A percentile compares a stretch with the other conserved stretches of the same genome.
These are phyloP conservation scores for Colletotrichum paranaense DNA, from an alignment of 2,329 filamentous ascomycete species.

Conservation along the genomic window DNA sequence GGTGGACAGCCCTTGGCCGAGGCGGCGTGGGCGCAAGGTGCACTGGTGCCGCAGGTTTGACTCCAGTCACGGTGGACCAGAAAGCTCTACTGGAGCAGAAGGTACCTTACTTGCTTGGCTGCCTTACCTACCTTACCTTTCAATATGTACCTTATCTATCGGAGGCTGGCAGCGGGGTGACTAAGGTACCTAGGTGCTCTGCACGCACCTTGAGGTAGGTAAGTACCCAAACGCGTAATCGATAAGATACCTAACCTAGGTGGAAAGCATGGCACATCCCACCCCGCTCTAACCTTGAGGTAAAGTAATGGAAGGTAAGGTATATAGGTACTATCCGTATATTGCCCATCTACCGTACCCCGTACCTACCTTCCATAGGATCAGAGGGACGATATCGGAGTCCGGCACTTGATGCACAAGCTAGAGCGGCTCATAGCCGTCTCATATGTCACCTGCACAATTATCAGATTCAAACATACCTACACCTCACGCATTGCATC, in stretches of 20 bases:
- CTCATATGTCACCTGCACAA: too few species aligned
- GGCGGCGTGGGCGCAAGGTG: neutral
- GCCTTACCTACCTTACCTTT: too few species aligned
- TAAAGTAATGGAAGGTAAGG: too few species aligned
- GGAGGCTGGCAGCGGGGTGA: neutral
- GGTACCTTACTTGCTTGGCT: too few species aligned
- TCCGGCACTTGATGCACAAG: neutral
- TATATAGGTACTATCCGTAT: too few species aligned
- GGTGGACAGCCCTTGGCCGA: neutral
- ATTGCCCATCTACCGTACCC: too few species aligned
- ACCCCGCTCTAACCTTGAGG: neutral
- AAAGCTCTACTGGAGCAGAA: neutral
- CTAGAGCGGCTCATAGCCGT: neutral
- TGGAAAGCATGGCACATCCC: neutral
- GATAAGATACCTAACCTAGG: neutral
- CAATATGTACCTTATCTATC: neutral
- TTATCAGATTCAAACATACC: too few species aligned
- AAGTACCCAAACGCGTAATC: neutral
- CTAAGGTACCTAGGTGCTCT: too few species aligned
- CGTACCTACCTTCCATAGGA: too few species aligned
- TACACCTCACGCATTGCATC: too few species aligned
- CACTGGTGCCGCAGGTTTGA: neutral
- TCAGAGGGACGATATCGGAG: neutral
- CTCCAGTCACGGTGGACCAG: neutral
- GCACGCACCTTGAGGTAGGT: neutral